A percentile compares a stretch with the other conserved stretches of the same genome.
Evolutionary conservation across 768 basidiomycete species (phyloP).

Genomic region (Lenzites betulinus): DNA sequence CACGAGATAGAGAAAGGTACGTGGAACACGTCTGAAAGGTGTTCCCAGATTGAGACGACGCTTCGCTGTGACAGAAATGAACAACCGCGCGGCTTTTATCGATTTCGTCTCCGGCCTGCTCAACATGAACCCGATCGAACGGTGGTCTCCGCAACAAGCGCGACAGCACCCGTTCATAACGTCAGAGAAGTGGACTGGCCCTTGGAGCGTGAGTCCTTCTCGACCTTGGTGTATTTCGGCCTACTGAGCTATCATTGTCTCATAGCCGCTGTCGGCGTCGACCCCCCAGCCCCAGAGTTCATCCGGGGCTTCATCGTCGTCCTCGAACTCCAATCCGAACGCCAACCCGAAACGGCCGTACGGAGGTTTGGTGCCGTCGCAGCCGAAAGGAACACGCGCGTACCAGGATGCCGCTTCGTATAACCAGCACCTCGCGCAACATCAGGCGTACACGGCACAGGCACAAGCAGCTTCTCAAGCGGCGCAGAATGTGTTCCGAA

Average conservation of each 20-base stretch:
- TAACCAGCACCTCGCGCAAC: conserved; percentile 92
- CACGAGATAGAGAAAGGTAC: conserved; percentile 91
- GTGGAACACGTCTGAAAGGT: conserved; percentile 20
- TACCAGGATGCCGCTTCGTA: conserved; percentile 93
- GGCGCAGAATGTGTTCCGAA: conserved; percentile 67
- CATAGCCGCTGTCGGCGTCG: conserved; percentile 27
- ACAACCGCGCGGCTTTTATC: conserved; percentile 92
- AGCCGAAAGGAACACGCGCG: conserved; percentile 80
- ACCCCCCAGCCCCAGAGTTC: conserved; percentile 1
- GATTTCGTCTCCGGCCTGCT: conserved; percentile 96
- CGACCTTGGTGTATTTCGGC: background rate
- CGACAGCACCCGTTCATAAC: conserved; percentile 96
- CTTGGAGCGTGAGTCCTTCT: conserved; percentile 60
- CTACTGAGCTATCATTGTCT: background rate
- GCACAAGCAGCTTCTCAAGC: conserved; percentile 76
- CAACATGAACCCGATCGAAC: conserved; percentile 90
- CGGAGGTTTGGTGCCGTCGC: conserved; percentile 89
- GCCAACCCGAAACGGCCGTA: conserved; percentile 85
- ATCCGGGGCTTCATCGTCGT: conserved; percentile 34
- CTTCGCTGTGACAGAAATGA: conserved; percentile 66
- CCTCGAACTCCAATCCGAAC: conserved; percentile 30
- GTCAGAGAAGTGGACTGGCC: conserved; percentile 91
- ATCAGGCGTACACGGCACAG: conserved; percentile 90
- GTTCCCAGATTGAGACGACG: background rate
- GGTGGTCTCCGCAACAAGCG: conserved; percentile 98